Base-by-base conservation (phyloP, 345 rosid species). In the Corchorus capsularis region DNA sequence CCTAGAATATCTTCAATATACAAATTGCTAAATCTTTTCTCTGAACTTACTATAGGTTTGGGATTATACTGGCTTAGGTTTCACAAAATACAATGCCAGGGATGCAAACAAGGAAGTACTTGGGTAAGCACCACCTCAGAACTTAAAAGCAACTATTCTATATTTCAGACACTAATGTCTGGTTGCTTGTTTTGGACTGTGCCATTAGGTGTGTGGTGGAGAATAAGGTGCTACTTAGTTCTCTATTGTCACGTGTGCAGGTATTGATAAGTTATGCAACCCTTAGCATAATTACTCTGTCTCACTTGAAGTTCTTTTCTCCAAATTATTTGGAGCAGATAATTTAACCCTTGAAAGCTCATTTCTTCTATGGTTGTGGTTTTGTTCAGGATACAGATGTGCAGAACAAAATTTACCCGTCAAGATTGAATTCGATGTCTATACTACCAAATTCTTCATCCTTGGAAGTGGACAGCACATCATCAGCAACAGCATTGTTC, bases 51-150 rank as follows among this genome's bases (percentile, higher is more conserved):
- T 81, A 62, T 79, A 93, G 99, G 98, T 93, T 46, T 93, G 99
- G 99, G 99, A 95, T 82, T 89, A 93, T 85, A 92, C 99, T 55
- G 98, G 99, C 82, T 81, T 90, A 71, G 98, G 97, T 79, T 95
- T 85, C 79, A 87, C 97, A 79, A 87, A 83, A 82, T 95, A 93
- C 78, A 79, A 82, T 85, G 94, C 99, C 62, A 89, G 85, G 76
- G 98, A 95, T 79, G 92, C 82, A 45, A 78, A 88, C 82, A 90
- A 89, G 83, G 92, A 90, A 71, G 75, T 81, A 64, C 81, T 95
- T 50, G 98, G 99, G 99, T 95, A 83, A 83, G 90, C 69, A 63
- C 71, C 65, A 69, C 9, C 56, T 41, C 41, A 47, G 22, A 54
- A 20, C 41, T 46, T 56, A 41, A 62, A 47, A 9, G 63, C 22